phyloP scores from a whole-genome alignment of 495 filamentous ascomycete genomes.

The Penicillium fimorum region DNA sequence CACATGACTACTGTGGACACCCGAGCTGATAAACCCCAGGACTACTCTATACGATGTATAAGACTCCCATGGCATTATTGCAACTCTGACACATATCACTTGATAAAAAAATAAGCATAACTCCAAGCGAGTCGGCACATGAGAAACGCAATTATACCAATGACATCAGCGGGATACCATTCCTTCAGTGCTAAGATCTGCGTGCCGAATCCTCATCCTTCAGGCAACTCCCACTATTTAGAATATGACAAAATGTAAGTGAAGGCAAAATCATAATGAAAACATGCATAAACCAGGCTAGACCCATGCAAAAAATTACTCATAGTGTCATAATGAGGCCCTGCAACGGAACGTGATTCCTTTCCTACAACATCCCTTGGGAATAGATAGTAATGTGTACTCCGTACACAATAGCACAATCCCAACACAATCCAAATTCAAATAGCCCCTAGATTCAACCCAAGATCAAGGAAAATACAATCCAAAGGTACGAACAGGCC shows the following conservation, averaged over 20 bases:
- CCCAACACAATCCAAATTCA: neutral
- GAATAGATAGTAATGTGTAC: neutral
- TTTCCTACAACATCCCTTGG: neutral
- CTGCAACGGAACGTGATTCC: slow-evolving; percentile 3
- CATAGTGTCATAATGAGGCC: slow-evolving; percentile 23
- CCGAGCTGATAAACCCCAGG: neutral
- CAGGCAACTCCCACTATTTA: neutral
- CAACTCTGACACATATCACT: neutral
- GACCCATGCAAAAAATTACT: slow-evolving; percentile 1
- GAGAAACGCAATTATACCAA: neutral
- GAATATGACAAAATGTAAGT: neutral
- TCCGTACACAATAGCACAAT: neutral
- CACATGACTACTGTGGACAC: slow-evolving; percentile 7
- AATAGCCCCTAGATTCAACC: neutral
- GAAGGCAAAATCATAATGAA: slow-evolving; percentile 18
- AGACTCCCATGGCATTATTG: neutral
- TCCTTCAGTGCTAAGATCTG: neutral
- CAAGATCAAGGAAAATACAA: neutral
- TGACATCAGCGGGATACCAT: slow-evolving; percentile 7
- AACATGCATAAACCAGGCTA: slow-evolving; percentile 7
- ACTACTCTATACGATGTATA: neutral
- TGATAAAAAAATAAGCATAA: neutral
- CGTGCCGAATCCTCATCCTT: neutral
- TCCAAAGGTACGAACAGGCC: neutral
- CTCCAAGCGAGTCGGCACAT: neutral